These are phyloP conservation scores for Aureobasidium lini DNA, from an alignment of 2,329 filamentous ascomycete genomes.

Conservation along the genomic window DNA sequence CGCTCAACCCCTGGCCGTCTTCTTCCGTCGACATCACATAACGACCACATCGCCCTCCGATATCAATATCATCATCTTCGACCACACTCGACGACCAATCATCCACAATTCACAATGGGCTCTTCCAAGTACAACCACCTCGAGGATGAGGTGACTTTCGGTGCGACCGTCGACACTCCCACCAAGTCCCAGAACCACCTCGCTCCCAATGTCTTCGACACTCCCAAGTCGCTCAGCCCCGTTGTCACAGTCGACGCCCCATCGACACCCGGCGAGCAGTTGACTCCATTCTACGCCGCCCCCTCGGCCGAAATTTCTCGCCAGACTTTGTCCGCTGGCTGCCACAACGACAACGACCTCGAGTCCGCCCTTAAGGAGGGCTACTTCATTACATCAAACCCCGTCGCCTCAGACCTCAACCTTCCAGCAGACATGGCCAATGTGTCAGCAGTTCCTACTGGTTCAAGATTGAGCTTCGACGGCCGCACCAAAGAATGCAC, in stretches of 20 bases:
- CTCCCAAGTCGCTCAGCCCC: conserved; percentile 28
- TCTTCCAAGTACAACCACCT: conserved; percentile 11
- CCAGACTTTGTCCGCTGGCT: conserved; percentile 15
- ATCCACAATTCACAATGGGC: conserved; percentile 9
- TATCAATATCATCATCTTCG: not conserved
- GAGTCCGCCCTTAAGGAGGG: conserved; percentile 24
- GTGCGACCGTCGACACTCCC: conserved; percentile 27
- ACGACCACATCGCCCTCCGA: not conserved
- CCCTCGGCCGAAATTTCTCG: conserved; percentile 16
- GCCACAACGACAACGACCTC: conserved; percentile 34
- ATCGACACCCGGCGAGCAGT: conserved; percentile 34
- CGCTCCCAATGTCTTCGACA: conserved; percentile 23
- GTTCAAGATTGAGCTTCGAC: conserved; percentile 13
- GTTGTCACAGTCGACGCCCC: conserved; percentile 24
- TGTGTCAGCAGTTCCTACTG: conserved; percentile 3
- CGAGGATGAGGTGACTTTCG: conserved; percentile 31
- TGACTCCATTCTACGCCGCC: conserved; percentile 35
- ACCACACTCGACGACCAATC: not conserved
- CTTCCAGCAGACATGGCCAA: not conserved
- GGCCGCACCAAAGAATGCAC: conserved; percentile 41
- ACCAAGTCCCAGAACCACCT: conserved; percentile 21
- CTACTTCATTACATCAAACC: conserved; percentile 27
- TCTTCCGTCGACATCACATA: conserved; percentile 3
- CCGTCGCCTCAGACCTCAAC: conserved; percentile 34
- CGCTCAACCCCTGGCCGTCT: not conserved